Evolutionary conservation across 768 basidiomycete species (phyloP).

Genomic region (Kwoniella mangroviensis): DNA sequence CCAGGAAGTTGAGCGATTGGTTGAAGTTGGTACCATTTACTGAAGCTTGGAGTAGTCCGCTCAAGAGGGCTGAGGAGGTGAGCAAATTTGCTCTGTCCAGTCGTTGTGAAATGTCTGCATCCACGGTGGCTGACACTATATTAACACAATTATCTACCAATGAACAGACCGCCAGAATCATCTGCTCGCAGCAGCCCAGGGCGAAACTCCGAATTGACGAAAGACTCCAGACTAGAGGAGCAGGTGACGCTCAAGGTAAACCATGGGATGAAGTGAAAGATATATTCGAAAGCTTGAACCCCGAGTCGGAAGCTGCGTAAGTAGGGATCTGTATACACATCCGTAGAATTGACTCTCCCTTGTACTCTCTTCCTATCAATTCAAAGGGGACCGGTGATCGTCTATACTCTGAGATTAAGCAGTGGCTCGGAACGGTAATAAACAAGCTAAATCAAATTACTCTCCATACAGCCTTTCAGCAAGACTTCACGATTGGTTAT

Average conservation of each 20-base stretch:
- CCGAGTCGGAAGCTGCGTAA: slow-evolving; percentile 25
- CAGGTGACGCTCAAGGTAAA: slow-evolving; percentile 21
- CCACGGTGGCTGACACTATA: no score
- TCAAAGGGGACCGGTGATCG: neutral
- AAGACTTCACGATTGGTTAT: slow-evolving; percentile 33
- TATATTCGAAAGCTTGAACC: neutral
- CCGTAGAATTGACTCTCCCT: neutral
- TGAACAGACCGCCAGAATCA: slow-evolving; percentile 30
- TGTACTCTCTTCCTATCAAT: neutral
- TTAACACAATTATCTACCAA: neutral
- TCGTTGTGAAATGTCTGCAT: no score
- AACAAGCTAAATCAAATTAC: no score
- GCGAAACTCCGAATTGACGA: slow-evolving; percentile 28
- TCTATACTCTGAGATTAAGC: neutral
- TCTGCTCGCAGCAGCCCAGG: slow-evolving; percentile 25
- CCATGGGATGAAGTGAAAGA: slow-evolving; percentile 20
- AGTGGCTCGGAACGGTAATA: no score
- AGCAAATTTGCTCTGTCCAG: slow-evolving; percentile 17
- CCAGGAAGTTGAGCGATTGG: slow-evolving; percentile 26
- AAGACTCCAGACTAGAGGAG: slow-evolving; percentile 17
- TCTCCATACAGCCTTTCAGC: slow-evolving; percentile 11
- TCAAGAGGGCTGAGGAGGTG: slow-evolving; percentile 71
- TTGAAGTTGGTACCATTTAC: slow-evolving; percentile 39
- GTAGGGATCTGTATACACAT: neutral
- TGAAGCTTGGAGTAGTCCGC: slow-evolving; percentile 72